phyloP scores from a whole-genome alignment of 345 rosid species.

The Cochlearia excelsa region DNA sequence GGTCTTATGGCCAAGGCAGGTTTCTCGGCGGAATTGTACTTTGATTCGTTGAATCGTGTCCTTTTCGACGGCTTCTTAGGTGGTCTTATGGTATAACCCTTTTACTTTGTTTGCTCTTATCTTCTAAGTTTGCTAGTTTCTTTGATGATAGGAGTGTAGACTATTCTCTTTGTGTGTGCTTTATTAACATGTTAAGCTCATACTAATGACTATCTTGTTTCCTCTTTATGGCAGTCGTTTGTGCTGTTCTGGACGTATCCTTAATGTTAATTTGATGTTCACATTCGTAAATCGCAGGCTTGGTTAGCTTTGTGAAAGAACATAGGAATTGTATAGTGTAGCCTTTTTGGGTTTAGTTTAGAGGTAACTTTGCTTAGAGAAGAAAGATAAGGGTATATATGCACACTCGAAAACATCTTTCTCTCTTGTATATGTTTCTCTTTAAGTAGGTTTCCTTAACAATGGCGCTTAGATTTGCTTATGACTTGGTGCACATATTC shows the following conservation, averaged over 20 bases:
- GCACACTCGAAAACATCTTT: not conserved
- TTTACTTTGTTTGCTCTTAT: not conserved
- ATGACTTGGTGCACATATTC: slow-evolving; percentile 94
- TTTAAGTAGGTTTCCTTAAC: slow-evolving; percentile 47
- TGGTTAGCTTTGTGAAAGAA: slow-evolving; percentile 12
- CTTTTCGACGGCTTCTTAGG: slow-evolving; percentile 78
- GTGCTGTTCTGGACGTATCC: slow-evolving; percentile 99
- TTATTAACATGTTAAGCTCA: not conserved
- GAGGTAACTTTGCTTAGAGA: not conserved
- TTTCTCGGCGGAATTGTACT: slow-evolving; percentile 71
- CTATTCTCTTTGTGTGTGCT: not conserved
- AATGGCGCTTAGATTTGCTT: slow-evolving; percentile 62
- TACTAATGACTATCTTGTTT: slow-evolving; percentile 13
- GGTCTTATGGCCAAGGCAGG: slow-evolving; percentile 84
- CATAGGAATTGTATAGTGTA: not conserved
- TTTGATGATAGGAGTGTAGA: too few relatives aligned
- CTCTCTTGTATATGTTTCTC: slow-evolving; percentile 15
- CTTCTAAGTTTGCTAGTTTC: not conserved
- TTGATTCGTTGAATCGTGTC: slow-evolving; percentile 71
- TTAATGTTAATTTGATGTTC: slow-evolving; percentile 13
- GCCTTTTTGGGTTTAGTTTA: not conserved
- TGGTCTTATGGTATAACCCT: slow-evolving; percentile 72
- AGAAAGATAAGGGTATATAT: not conserved
- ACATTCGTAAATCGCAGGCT: not conserved
- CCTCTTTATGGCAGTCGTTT: slow-evolving; percentile 67